Conservation (phyloP, 345 rosid species). For the Syzygium grande region DNA sequence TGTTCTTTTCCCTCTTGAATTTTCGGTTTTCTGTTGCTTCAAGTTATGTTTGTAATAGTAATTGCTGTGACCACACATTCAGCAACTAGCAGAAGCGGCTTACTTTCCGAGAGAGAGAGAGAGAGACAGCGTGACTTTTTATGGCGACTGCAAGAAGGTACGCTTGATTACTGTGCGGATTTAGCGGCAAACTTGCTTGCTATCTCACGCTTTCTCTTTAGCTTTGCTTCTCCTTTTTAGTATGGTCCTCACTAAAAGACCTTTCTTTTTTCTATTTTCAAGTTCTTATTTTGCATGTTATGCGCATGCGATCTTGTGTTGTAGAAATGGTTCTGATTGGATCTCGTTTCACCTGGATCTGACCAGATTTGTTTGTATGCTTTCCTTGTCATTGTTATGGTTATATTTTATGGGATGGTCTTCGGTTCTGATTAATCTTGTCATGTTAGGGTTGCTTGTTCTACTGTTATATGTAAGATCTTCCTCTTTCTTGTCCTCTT, state of each 20-base stretch:
- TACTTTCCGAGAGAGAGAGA: neutral
- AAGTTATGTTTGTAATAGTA: neutral
- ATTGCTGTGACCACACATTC: neutral
- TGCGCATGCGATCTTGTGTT: conserved; percentile 6
- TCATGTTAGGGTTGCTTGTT: neutral
- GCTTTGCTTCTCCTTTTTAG: neutral
- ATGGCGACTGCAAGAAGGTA: neutral
- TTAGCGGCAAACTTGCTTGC: neutral
- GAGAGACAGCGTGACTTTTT: neutral
- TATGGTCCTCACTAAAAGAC: neutral
- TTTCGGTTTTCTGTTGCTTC: neutral
- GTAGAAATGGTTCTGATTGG: neutral
- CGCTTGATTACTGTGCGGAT: neutral
- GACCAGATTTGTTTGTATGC: neutral
- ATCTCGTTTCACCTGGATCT: conserved; percentile 1
- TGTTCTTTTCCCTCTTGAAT: neutral
- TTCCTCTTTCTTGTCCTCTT: neutral
- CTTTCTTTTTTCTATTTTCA: neutral
- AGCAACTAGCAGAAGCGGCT: neutral
- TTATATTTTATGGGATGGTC: neutral
- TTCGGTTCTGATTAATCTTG: neutral
- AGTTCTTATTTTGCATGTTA: neutral
- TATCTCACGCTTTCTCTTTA: neutral
- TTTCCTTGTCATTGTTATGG: neutral
- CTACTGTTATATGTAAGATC: neutral